A percentile compares a stretch with the other conserved stretches of the same genome.
These are phyloP conservation scores for Didymella arachidicola DNA, from an alignment of 2,329 filamentous ascomycete species.

Conservation along the genomic window DNA sequence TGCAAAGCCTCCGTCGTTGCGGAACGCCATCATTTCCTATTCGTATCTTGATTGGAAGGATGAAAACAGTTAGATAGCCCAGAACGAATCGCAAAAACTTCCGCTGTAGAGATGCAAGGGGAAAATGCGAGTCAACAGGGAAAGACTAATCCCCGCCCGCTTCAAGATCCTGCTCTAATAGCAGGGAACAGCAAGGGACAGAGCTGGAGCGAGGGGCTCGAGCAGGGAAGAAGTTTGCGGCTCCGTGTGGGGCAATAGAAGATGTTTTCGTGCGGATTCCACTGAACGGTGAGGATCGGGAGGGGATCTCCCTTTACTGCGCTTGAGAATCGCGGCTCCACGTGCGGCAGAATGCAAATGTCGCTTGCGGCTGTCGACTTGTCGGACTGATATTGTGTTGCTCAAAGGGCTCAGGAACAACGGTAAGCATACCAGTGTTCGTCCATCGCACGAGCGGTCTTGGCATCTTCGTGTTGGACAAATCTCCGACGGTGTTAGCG, in stretches of 20 bases:
- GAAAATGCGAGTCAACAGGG: neutral
- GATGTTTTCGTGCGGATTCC: neutral
- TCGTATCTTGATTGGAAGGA: neutral
- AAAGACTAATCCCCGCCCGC: neutral
- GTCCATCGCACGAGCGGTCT: neutral
- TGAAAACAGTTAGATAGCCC: neutral
- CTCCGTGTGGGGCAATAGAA: slow-evolving; percentile 13
- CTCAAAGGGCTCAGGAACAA: neutral
- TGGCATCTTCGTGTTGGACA: neutral
- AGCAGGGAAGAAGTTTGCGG: slow-evolving; percentile 19
- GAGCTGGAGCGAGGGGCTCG: neutral
- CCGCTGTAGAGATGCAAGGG: neutral
- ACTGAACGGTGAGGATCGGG: slow-evolving; percentile 7
- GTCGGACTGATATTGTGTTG: neutral
- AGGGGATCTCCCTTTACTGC: neutral
- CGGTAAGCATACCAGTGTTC: neutral
- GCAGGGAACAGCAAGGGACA: neutral
- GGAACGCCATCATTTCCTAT: neutral
- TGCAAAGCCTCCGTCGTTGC: neutral
- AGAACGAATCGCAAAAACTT: neutral
- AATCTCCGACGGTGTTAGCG: neutral
- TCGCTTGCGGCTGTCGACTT: neutral
- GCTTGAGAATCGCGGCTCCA: neutral
- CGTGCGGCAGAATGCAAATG: neutral
- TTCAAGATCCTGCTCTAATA: neutral